These are phyloP conservation scores for Stylonectria norvegica DNA, from an alignment of 2,329 filamentous ascomycete species.

Conservation along the genomic window DNA sequence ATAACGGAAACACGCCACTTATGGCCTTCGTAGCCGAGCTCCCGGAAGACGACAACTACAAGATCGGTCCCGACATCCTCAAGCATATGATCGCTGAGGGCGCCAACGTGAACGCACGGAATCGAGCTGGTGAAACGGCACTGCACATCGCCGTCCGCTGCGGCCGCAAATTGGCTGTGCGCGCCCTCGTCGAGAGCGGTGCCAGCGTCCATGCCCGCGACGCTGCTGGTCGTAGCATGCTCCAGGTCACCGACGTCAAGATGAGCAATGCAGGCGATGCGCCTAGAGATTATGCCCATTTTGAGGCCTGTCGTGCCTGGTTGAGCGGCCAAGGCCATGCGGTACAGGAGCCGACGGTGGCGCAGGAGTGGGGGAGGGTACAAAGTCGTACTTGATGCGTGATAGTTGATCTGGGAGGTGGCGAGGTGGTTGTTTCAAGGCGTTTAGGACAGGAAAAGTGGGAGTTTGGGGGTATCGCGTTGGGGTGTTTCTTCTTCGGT, in stretches of 20 bases:
- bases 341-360: slow-evolving; percentile 37
- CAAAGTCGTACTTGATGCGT: too few species aligned
- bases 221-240: slow-evolving; percentile 40
- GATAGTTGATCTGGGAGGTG: too few species aligned
- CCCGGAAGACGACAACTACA: slow-evolving; percentile 50
- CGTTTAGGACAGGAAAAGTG: too few species aligned
- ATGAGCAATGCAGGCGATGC: slow-evolving; percentile 31
- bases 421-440: not conserved
- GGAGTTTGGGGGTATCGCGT: too few species aligned
- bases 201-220: slow-evolving; percentile 49
- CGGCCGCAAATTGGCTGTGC: slow-evolving; percentile 51
- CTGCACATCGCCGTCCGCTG: slow-evolving; percentile 52
- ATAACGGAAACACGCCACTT: slow-evolving; percentile 50
- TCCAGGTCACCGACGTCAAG: slow-evolving; percentile 44
- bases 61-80: slow-evolving; percentile 44
- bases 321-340: slow-evolving; percentile 38
- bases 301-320: slow-evolving; percentile 45
- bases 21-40: slow-evolving; percentile 53
- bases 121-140: slow-evolving; percentile 53
- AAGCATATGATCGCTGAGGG: slow-evolving; percentile 40
- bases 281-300: slow-evolving; percentile 38
- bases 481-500: slow-evolving; percentile 1
- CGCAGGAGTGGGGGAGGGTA: slow-evolving; percentile 43
- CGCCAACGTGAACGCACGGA: slow-evolving; percentile 48
- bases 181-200: slow-evolving; percentile 43